These are phyloP conservation scores for Carallia brachiata DNA, from an alignment of 345 rosid species.

Conservation along the genomic window DNA sequence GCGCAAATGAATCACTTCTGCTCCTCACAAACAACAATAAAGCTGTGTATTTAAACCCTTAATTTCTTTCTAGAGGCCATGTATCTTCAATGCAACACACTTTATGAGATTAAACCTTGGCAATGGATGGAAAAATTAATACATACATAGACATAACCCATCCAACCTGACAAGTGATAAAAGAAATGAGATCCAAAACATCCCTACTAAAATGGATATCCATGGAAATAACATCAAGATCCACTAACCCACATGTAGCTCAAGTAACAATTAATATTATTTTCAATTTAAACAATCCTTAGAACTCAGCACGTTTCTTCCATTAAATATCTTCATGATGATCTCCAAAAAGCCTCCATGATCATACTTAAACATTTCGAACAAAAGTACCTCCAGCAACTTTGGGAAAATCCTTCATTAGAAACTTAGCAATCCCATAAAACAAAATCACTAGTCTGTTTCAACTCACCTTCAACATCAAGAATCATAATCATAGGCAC, in stretches of 20 bases:
- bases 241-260: conserved; percentile 7
- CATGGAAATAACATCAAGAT: conserved; percentile 1
- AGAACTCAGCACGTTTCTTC: neutral
- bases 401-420: conserved; percentile 11
- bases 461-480: conserved; percentile 20
- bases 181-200: neutral
- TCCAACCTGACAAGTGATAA: neutral
- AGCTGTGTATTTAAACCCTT: neutral
- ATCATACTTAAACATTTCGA: conserved; percentile 12
- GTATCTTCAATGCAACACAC: conserved; percentile 4
- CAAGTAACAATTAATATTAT: neutral
- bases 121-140: neutral
- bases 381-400: conserved; percentile 17
- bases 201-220: neutral
- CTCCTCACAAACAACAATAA: neutral
- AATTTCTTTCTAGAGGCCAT: neutral
- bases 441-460: conserved; percentile 23
- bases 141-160: conserved; percentile 1
- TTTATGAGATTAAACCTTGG: neutral
- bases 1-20: neutral
- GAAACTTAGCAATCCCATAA: conserved; percentile 23
- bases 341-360: conserved; percentile 24
- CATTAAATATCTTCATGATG: conserved; percentile 13
- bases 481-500: conserved; percentile 15
- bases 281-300: conserved; percentile 7